phyloP scores from a whole-genome alignment of 768 basidiomycete species.

The Suillus subaureus region DNA sequence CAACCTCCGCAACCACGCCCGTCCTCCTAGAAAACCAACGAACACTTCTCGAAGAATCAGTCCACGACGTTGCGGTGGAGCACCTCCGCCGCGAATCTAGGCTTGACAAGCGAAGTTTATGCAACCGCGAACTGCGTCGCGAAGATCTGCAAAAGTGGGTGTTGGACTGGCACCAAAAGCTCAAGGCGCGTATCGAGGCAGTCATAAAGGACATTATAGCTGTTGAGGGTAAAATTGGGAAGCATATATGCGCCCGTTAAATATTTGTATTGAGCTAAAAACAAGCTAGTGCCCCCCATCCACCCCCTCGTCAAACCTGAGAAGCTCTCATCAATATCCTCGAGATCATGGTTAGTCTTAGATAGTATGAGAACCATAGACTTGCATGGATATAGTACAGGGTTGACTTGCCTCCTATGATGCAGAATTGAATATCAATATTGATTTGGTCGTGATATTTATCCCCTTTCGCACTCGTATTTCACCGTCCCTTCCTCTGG shows the following conservation, averaged over 20 bases:
- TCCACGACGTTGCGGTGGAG: neutral
- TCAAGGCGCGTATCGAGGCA: constrained; percentile 48
- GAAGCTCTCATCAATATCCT: constrained; percentile 81
- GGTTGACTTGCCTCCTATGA: too few species aligned
- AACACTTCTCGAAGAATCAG: neutral
- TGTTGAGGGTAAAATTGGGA: constrained; percentile 35
- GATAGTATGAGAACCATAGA: constrained; percentile 82
- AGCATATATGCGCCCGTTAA: constrained; percentile 9
- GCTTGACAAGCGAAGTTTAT: neutral
- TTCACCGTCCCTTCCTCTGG: neutral
- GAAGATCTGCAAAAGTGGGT: constrained; percentile 51
- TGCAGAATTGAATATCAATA: neutral
- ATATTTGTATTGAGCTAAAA: neutral
- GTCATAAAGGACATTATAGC: constrained; percentile 47
- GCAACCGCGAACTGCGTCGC: constrained; percentile 28
- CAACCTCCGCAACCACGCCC: constrained; percentile 38
- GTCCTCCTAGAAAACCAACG: constrained; percentile 42
- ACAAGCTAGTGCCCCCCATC: constrained; percentile 46
- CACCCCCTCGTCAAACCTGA: constrained; percentile 74
- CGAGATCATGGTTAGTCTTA: constrained; percentile 80
- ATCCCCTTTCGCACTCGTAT: neutral
- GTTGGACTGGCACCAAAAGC: constrained; percentile 46
- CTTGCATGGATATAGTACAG: neutral
- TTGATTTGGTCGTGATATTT: neutral
- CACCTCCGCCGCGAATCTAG: neutral